Evolutionary conservation across 202 grass and related monocot genomes (phyloP).

Genomic region (Setaria italica): DNA sequence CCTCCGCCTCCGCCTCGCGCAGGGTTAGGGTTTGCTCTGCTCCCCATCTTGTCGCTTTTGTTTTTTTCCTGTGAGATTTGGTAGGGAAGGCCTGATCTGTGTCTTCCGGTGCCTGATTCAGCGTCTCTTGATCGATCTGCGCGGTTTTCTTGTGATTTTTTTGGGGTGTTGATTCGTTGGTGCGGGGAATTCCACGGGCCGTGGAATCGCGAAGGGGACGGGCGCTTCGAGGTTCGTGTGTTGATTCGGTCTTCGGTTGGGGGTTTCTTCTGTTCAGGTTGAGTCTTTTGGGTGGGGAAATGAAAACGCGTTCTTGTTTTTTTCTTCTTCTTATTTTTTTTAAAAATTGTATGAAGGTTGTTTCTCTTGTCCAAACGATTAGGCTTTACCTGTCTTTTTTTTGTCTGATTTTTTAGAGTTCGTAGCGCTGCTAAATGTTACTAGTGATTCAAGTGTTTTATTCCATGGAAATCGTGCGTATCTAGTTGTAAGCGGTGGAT

Average conservation of each 20-base stretch:
- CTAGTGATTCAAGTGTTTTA: background rate
- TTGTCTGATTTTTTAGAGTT: background rate
- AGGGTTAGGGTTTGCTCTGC: slow-evolving; percentile 57
- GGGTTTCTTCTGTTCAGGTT: background rate
- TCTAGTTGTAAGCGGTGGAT: background rate
- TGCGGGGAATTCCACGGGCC: background rate
- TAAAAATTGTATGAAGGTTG: background rate
- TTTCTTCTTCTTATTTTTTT: background rate
- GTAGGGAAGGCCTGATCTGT: slow-evolving; percentile 36
- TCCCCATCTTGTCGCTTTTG: background rate
- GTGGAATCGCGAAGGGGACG: background rate
- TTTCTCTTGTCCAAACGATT: slow-evolving; percentile 5
- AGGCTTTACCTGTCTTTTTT: background rate
- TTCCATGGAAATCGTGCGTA: slow-evolving; percentile 3
- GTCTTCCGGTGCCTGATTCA: slow-evolving; percentile 16
- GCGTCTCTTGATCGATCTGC: slow-evolving; percentile 31
- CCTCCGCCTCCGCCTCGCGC: slow-evolving; percentile 38
- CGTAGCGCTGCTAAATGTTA: background rate
- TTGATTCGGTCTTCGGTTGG: background rate
- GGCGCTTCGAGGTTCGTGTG: background rate
- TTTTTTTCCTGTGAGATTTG: background rate
- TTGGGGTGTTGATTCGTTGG: background rate
- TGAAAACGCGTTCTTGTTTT: background rate
- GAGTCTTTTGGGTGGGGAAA: background rate
- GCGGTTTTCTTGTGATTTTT: background rate